These are phyloP conservation scores for Clausena lansium DNA, from an alignment of 345 rosid species.

Conservation along the genomic window DNA sequence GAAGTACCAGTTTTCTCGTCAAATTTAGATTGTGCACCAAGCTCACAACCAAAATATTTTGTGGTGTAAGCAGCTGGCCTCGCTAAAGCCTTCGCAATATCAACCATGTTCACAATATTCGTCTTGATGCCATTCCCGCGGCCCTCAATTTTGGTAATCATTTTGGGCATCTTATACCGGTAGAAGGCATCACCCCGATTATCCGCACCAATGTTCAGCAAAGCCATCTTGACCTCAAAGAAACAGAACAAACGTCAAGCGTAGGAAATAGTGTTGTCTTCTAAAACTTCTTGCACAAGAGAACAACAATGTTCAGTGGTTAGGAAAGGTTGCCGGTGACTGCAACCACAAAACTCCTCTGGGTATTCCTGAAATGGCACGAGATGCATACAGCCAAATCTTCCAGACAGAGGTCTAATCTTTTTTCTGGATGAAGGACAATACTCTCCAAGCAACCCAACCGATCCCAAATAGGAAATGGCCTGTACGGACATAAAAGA, in stretches of 20 bases:
- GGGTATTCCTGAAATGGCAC: slow-evolving; percentile 20
- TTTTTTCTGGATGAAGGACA: slow-evolving; percentile 43
- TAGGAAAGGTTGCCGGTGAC: slow-evolving; percentile 33
- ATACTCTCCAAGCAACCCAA: slow-evolving; percentile 55
- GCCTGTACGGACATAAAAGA: slow-evolving; percentile 56
- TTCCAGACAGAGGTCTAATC: slow-evolving; percentile 23
- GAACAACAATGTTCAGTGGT: slow-evolving; percentile 14
- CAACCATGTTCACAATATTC: slow-evolving; percentile 74
- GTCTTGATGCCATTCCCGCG: slow-evolving; percentile 79
- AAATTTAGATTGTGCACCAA: slow-evolving; percentile 72
- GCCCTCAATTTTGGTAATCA: slow-evolving; percentile 76
- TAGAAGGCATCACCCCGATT: slow-evolving; percentile 81
- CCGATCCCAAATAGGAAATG: slow-evolving; percentile 33
- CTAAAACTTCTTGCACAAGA: not conserved
- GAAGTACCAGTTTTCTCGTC: slow-evolving; percentile 67
- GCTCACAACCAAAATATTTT: slow-evolving; percentile 75
- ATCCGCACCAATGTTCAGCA: slow-evolving; percentile 76
- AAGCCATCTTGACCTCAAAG: slow-evolving; percentile 45
- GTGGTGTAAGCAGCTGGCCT: slow-evolving; percentile 73
- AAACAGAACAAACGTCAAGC: not conserved
- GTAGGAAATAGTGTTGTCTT: slow-evolving; percentile 9
- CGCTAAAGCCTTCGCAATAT: slow-evolving; percentile 73
- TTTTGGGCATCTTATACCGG: slow-evolving; percentile 78
- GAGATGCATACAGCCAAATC: slow-evolving; percentile 42
- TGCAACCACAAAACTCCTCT: slow-evolving; percentile 29